These are phyloP conservation scores for Pythium sukuiense DNA, from an alignment of 352 stramenopile genomes.

Conservation along the genomic window DNA sequence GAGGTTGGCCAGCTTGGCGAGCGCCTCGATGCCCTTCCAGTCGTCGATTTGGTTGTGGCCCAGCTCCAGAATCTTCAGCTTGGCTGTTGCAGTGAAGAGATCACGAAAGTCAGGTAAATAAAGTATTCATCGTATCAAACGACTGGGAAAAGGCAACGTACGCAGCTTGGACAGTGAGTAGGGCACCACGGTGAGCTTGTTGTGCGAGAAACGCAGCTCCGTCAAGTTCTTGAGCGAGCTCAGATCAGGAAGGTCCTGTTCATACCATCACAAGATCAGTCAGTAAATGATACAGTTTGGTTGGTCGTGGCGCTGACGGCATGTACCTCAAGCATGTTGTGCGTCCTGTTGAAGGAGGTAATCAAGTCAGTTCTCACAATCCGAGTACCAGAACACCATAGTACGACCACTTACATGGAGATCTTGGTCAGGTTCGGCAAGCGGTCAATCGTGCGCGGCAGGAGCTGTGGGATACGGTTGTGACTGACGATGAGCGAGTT, in stretches of 20 bases:
- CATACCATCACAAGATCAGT: background rate
- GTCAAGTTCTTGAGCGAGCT: slow-evolving; percentile 62
- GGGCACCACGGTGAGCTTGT: slow-evolving; percentile 71
- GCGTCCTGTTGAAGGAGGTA: slow-evolving; percentile 38
- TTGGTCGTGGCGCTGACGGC: background rate
- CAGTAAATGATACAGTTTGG: background rate
- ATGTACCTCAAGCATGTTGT: slow-evolving; percentile 66
- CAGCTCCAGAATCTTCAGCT: slow-evolving; percentile 79
- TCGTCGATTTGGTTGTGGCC: slow-evolving; percentile 84
- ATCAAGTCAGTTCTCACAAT: slow-evolving; percentile 1
- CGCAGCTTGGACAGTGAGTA: slow-evolving; percentile 59
- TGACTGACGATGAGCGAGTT: slow-evolving; percentile 87
- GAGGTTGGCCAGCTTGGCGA: slow-evolving; percentile 57
- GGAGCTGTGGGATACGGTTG: slow-evolving; percentile 75
- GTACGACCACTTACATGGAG: slow-evolving; percentile 56
- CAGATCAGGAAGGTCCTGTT: slow-evolving; percentile 60
- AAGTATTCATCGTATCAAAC: background rate
- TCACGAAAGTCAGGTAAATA: background rate
- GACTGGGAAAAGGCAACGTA: slow-evolving; percentile 27
- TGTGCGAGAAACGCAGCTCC: slow-evolving; percentile 82
- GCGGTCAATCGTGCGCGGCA: slow-evolving; percentile 56
- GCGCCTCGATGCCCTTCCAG: slow-evolving; percentile 70
- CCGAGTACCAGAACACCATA: background rate
- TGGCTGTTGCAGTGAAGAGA: slow-evolving; percentile 33
- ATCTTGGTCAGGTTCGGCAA: slow-evolving; percentile 81